Conservation (phyloP, 176 grass and related monocot genomes). For the Aegilops tauschii region DNA sequence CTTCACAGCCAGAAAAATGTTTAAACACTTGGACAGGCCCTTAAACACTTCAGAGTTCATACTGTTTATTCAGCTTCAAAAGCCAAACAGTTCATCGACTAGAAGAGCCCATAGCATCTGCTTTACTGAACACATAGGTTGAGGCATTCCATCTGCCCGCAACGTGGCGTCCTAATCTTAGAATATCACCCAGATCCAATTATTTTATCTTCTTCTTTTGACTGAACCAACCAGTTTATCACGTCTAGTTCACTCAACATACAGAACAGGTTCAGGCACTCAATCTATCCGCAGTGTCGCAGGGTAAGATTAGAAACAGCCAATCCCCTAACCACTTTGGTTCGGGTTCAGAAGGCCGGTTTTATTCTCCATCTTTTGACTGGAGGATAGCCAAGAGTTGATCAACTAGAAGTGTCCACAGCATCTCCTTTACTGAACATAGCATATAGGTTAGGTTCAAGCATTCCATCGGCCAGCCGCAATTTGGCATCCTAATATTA, state of each 20-base stretch:
- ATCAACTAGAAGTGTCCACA: background rate
- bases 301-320: background rate
- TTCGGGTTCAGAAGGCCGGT: background rate
- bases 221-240: background rate
- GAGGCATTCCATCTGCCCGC: background rate
- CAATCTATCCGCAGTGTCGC: background rate
- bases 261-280: background rate
- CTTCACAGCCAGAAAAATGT: background rate
- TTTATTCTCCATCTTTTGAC: background rate
- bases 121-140: background rate
- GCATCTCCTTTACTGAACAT: background rate
- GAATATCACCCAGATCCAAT: background rate
- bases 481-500: background rate
- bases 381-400: background rate
- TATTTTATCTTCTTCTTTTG: background rate
- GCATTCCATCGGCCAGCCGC: background rate
- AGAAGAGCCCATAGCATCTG: background rate
- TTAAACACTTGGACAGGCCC: background rate
- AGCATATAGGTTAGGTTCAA: background rate
- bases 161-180: background rate
- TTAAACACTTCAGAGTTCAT: background rate
- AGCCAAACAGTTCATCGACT: background rate
- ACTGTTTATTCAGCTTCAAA: background rate
- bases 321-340: background rate
- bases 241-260: background rate